A percentile compares a stretch with the other conserved stretches of the same genome.
Evolutionary conservation across 805 yeast species (phyloP).

Genomic region (Komagataella populi): DNA sequence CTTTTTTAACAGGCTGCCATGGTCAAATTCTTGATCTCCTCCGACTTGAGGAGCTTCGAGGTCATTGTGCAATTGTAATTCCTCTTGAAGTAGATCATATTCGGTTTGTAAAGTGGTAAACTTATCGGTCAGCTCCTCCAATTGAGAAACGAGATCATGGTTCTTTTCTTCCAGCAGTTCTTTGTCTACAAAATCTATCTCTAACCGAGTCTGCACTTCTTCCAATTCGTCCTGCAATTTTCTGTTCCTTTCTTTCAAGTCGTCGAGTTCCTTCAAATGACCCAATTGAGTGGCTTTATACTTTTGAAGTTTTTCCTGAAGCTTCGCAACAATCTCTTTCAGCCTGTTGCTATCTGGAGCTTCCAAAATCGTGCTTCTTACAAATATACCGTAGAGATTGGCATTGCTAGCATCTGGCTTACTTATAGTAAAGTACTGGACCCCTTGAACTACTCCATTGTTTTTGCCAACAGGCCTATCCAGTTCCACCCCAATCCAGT

Average conservation of each 20-base stretch:
- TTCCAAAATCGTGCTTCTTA: neutral
- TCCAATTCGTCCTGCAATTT: constrained; percentile 9
- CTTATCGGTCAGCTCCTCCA: constrained; percentile 15
- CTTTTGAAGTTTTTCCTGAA: constrained; percentile 31
- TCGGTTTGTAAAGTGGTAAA: constrained; percentile 20
- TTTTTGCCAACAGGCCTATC: constrained; percentile 28
- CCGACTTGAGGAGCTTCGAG: constrained; percentile 19
- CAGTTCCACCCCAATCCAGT: constrained; percentile 39
- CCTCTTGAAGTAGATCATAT: constrained; percentile 20
- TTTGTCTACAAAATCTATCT: constrained; percentile 26
- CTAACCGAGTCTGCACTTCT: constrained; percentile 16
- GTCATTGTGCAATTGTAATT: constrained; percentile 21
- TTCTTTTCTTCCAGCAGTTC: constrained; percentile 25
- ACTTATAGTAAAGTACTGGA: constrained; percentile 21
- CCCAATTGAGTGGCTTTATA: constrained; percentile 8
- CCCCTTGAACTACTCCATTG: constrained; percentile 31
- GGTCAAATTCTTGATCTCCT: constrained; percentile 4
- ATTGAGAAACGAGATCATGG: constrained; percentile 13
- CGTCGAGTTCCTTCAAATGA: constrained; percentile 10
- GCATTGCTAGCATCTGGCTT: neutral
- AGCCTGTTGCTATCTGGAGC: constrained; percentile 2
- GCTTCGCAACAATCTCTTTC: constrained; percentile 21
- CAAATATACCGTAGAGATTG: neutral
- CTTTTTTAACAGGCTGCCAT: constrained; percentile 2
- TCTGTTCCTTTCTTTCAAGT: constrained; percentile 17